Conservation (phyloP, 768 basidiomycete species). For the Auricularia auricula-judae region DNA sequence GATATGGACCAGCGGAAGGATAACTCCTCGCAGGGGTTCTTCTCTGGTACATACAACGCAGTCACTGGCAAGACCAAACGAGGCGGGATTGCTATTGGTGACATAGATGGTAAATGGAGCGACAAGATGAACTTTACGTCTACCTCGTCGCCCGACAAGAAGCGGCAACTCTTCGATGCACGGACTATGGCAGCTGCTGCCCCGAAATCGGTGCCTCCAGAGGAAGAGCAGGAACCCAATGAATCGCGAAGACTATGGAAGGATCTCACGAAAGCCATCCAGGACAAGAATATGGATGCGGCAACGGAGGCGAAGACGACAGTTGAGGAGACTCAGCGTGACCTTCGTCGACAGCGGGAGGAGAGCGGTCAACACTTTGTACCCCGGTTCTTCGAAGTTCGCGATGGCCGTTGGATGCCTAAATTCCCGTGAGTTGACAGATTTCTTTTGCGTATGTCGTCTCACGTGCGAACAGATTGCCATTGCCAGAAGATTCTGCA, state of each 20-base stretch:
- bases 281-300: constrained; percentile 82
- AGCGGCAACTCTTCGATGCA: constrained; percentile 77
- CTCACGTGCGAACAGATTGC: background rate
- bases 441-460: background rate
- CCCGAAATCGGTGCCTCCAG: constrained; percentile 76
- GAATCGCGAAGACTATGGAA: constrained; percentile 90
- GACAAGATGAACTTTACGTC: constrained; percentile 72
- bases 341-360: constrained; percentile 61
- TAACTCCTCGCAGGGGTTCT: constrained; percentile 60
- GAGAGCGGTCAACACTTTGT: constrained; percentile 56
- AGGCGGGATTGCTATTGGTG: constrained; percentile 58
- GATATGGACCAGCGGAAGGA: background rate
- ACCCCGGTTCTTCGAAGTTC: constrained; percentile 73
- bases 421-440: constrained; percentile 50
- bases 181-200: constrained; percentile 56
- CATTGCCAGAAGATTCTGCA: constrained; percentile 43
- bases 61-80: constrained; percentile 71
- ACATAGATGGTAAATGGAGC: constrained; percentile 86
- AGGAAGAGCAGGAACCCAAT: constrained; percentile 78
- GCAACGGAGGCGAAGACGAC: constrained; percentile 83
- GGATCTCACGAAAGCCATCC: constrained; percentile 75
- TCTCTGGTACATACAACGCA: constrained; percentile 92
- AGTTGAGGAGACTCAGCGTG: constrained; percentile 89
- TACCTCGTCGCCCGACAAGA: constrained; percentile 45
- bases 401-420: constrained; percentile 73